phyloP scores from a whole-genome alignment of 768 basidiomycete species.

The Suillus weaverae region DNA sequence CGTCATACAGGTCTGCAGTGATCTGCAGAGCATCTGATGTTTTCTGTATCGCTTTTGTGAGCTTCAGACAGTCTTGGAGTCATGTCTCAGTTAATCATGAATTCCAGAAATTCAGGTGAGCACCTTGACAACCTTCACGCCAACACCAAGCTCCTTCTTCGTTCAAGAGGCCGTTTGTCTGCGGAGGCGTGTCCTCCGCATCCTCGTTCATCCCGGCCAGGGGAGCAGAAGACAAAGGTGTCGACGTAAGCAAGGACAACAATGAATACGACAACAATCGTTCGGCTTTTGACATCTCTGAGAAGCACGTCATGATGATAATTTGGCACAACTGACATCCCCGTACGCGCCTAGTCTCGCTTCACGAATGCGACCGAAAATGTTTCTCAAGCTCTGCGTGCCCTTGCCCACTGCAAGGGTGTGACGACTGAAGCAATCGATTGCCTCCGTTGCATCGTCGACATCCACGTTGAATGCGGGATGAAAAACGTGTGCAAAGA shows the following conservation, averaged over 20 bases:
- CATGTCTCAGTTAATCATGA: neutral
- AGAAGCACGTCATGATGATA: neutral
- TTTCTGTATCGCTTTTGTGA: conserved; percentile 79
- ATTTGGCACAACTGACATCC: neutral
- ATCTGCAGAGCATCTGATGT: conserved; percentile 70
- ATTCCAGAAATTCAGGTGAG: neutral
- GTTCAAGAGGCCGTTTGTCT: conserved; percentile 61
- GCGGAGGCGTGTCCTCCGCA: conserved; percentile 39
- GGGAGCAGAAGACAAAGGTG: conserved; percentile 52
- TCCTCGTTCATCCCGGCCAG: conserved; percentile 50
- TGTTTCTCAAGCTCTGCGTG: conserved; percentile 62
- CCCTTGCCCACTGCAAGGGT: conserved; percentile 65
- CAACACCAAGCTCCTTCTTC: conserved; percentile 84
- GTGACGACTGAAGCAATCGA: conserved; percentile 66
- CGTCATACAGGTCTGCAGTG: conserved; percentile 77
- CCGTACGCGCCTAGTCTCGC: conserved; percentile 58
- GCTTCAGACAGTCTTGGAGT: conserved; percentile 63
- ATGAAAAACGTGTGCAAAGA: conserved; percentile 80
- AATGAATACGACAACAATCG: conserved; percentile 72
- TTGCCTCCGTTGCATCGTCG: conserved; percentile 62
- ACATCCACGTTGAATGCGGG: conserved; percentile 82
- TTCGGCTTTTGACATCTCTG: conserved; percentile 80
- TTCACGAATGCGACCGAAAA: conserved; percentile 64
- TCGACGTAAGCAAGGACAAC: conserved; percentile 72
- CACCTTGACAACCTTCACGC: conserved; percentile 75